phyloP scores from a whole-genome alignment of 768 basidiomycete genomes.

The Sporobolomyces pararoseus region DNA sequence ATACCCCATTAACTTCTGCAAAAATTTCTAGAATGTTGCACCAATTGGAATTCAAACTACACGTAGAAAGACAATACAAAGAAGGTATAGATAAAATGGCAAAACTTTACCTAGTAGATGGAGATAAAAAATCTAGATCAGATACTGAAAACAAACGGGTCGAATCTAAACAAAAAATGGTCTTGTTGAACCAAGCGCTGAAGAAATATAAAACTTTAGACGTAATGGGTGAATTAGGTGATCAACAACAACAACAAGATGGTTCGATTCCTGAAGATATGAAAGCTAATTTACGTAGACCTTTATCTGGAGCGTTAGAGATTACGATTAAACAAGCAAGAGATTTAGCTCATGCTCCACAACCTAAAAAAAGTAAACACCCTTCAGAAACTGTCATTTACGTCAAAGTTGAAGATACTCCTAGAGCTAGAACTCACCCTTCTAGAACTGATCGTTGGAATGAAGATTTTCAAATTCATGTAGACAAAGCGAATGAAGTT shows the following conservation, averaged over 20 bases:
- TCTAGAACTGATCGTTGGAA: slow-evolving; percentile 95
- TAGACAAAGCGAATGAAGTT: slow-evolving; percentile 98
- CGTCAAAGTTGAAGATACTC: slow-evolving; percentile 92
- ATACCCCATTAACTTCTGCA: slow-evolving; percentile 89
- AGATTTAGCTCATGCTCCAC: slow-evolving; percentile 90
- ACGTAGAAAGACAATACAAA: slow-evolving; percentile 97
- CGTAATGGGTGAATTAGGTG: slow-evolving; percentile 73
- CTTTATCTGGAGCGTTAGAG: slow-evolving; percentile 84
- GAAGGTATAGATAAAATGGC: slow-evolving; percentile 99
- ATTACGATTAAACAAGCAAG: slow-evolving; percentile 84
- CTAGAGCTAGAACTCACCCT: slow-evolving; percentile 84
- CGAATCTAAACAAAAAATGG: slow-evolving; percentile 95
- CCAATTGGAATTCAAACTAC: slow-evolving; percentile 97
- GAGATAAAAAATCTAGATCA: slow-evolving; percentile 83
- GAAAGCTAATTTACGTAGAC: slow-evolving; percentile 92
- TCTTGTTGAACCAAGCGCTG: slow-evolving; percentile 81
- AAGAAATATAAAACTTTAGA: slow-evolving; percentile 95
- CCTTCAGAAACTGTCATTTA: slow-evolving; percentile 76
- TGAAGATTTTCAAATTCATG: slow-evolving; percentile 90
- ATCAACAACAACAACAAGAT: slow-evolving; percentile 63
- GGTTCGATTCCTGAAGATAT: slow-evolving; percentile 75
- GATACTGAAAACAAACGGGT: slow-evolving; percentile 91
- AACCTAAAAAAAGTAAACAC: slow-evolving; percentile 52
- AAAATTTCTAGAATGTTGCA: slow-evolving; percentile 98
- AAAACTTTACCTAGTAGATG: slow-evolving; percentile 86